Base-by-base conservation (phyloP, 1,284 basidiomycete species). In the Clitocybe nebularis region DNA sequence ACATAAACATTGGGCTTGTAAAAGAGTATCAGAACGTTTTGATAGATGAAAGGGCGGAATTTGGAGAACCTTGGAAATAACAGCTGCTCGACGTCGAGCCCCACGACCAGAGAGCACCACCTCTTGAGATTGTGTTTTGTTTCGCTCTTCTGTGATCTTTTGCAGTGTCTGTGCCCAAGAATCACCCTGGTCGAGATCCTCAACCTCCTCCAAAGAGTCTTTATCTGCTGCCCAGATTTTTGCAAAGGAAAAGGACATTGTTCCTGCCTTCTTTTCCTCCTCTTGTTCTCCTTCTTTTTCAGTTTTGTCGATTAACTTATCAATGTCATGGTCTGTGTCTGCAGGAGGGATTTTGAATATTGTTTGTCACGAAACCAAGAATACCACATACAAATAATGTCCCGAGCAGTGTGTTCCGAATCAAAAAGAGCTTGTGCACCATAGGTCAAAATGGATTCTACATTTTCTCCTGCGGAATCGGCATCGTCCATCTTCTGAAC, bases 401-500 rank as follows among this genome's bases (percentile, higher is more conserved):
- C 87, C 29, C 68, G 71, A 16, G 74, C 62, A 5, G 56, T 66
- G 49, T 69, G 66, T 46, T 77, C 75, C 30, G 77, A 74, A 34
- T 88, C 80, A 57, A 93, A 89, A 7, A 95, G 71, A 0, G 83
- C 80, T 60, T 84, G 79, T 20, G 89, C 89, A 24, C 91, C 90
- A 51, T 83, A 89, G 14, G 88, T 85, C 4, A 94, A 71, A 50
- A 93, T 87, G 1, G 85, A 89, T 56, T 84, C 79, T 7, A 91
- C 68, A 51, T 92, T 79, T 50, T 85, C 82, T 41, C 80, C 74
- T 17, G 74, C 77, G 21, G 60, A 62, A 21, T 81, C 80, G 35
- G 86, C 86, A 39, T 85, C 81, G 52, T 90, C 87, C 81, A 94
- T 91, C 60, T 91, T 91, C 64, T 94, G 92, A 3, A 92, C 92